phyloP scores from a whole-genome alignment of 352 stramenopile genomes.

The Phytopythium vexans region DNA sequence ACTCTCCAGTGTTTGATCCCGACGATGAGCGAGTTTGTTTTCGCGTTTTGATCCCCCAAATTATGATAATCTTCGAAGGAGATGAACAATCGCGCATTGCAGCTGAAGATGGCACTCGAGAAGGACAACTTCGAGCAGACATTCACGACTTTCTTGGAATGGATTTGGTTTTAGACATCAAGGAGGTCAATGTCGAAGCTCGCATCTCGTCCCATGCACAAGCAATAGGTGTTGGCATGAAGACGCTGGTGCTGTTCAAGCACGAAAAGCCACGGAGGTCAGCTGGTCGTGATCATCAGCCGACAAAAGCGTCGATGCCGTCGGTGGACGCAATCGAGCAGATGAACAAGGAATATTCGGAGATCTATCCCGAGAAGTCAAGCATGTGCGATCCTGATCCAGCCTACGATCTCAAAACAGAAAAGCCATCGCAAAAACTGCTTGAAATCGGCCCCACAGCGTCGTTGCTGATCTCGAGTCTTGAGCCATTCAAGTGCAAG shows the following conservation, averaged over 20 bases:
- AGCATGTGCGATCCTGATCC: constrained; percentile 26
- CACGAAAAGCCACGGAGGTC: constrained; percentile 5
- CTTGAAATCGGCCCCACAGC: constrained; percentile 56
- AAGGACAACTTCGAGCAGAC: neutral
- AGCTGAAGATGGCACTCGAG: neutral
- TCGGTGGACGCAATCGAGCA: constrained; percentile 29
- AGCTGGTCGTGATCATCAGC: neutral
- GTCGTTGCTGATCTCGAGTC: constrained; percentile 46
- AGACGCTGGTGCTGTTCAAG: constrained; percentile 44
- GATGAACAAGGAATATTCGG: constrained; percentile 24
- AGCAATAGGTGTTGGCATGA: constrained; percentile 41
- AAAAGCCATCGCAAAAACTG: constrained; percentile 41
- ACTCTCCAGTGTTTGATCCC: constrained; percentile 33
- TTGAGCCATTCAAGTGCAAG: constrained; percentile 49
- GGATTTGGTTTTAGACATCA: constrained; percentile 61
- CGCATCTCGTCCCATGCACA: constrained; percentile 60
- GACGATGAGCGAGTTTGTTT: constrained; percentile 63
- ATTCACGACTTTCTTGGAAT: constrained; percentile 20
- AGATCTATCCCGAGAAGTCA: neutral
- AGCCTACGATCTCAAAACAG: constrained; percentile 38
- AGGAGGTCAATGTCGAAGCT: constrained; percentile 56
- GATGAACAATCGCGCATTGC: constrained; percentile 13
- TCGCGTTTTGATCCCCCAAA: constrained; percentile 61
- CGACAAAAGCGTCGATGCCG: constrained; percentile 22
- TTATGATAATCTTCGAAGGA: constrained; percentile 61